Evolutionary conservation across 2,329 filamentous ascomycete genomes (phyloP).

Genomic region (Colletotrichum orbiculare): DNA sequence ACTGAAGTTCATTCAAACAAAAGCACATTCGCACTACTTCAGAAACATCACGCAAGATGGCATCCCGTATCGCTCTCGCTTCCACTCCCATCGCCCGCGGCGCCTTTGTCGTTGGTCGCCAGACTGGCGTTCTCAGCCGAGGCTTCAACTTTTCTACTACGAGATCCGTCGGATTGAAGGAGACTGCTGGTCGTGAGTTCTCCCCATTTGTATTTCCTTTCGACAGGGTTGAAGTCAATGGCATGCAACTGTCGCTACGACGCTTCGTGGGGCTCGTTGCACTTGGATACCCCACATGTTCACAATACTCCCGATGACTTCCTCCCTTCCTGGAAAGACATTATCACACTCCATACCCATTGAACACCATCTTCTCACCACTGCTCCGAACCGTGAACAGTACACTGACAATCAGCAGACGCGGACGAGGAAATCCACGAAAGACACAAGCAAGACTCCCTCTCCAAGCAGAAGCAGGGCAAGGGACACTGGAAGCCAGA

Average conservation of each 20-base stretch:
- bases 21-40: no score
- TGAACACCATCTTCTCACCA: no score
- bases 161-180: slow-evolving; percentile 47
- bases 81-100: slow-evolving; percentile 40
- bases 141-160: slow-evolving; percentile 45
- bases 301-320: not conserved
- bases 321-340: not conserved
- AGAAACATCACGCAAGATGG: slow-evolving; percentile 39
- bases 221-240: not conserved
- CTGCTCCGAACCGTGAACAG: not conserved
- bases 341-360: not conserved
- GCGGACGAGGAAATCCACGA: slow-evolving; percentile 63
- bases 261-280: not conserved
- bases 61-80: slow-evolving; percentile 43
- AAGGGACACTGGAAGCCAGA: slow-evolving; percentile 81
- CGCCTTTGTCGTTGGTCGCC: slow-evolving; percentile 41
- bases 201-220: not conserved
- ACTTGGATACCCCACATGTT: not conserved
- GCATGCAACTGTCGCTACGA: not conserved
- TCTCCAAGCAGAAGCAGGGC: slow-evolving; percentile 76
- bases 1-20: no score
- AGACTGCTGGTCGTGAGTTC: slow-evolving; percentile 49
- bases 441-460: slow-evolving; percentile 69
- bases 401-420: slow-evolving; percentile 37
- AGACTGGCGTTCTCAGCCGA: slow-evolving; percentile 37